Base-by-base conservation (phyloP, 2,329 filamentous ascomycete genomes). In the Ophiostoma fasciatum region DNA sequence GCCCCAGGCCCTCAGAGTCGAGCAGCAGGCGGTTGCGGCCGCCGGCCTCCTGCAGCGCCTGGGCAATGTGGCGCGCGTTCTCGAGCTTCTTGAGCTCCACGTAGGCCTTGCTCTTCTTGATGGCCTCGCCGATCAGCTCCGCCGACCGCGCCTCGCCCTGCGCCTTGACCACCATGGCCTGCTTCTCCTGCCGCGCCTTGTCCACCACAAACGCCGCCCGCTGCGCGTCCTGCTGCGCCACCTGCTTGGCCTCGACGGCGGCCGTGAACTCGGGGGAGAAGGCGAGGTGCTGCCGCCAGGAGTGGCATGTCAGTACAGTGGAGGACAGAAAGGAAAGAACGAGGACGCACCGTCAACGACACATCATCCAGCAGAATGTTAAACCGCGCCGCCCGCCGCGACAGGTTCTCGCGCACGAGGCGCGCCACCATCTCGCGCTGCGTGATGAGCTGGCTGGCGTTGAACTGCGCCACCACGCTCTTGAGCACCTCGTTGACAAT, bases 401-500 rank as follows among this genome's bases (percentile, higher is more conserved):
- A 80, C 44, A 98, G 64, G 62, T 94, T 94, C 49, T 98, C 90
- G 48, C 90, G 74, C 41, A 98, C 90, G 41, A 98, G 67, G 54
- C 72, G 74, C 39, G 83, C 85, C 39, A 98, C 90, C 58, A 84
- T 94, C 66, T 98, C 90, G 74, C 90, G 80, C 71, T 98, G 90
- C 19, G 90, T 98, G 60, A 98, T 98, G 56, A 98, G 68, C 64
- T 98, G 90, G 44, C 84, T 87, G 46, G 90, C 90, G 58, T 98
- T 92, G 69, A 98, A 98, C 60, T 96, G 90, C 45, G 90, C 90
- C 39, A 98, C 90, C 50, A 98, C 94, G 51, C 87, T 75, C 69
- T 98, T 98, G 56, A 98, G 77, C 50, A 98, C 90, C 74, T 98
- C 90, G 66, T 98, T 98, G 51, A 92, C 90, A 62, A 98, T 98